These are phyloP conservation scores for Pestalotiopsis sp. DNA, from an alignment of 2,329 filamentous ascomycete genomes.

Conservation along the genomic window DNA sequence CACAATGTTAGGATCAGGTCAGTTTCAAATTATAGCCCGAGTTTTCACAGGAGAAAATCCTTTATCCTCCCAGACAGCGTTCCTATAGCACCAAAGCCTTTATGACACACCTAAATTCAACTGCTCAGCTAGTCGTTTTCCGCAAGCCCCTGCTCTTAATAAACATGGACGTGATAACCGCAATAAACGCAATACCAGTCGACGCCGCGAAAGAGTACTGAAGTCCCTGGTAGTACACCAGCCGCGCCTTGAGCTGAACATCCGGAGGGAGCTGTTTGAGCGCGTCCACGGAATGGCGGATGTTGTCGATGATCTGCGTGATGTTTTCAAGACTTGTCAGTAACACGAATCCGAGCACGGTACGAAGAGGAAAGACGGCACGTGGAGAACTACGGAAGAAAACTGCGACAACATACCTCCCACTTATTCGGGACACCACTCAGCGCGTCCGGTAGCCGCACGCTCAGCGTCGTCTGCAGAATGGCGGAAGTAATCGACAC, in stretches of 20 bases:
- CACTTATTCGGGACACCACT: slow-evolving; percentile 59
- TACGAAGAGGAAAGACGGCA: too few species aligned
- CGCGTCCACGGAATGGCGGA: slow-evolving; percentile 62
- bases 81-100: not conserved
- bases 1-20: too few species aligned
- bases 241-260: slow-evolving; percentile 56
- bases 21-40: too few species aligned
- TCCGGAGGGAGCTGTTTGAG: slow-evolving; percentile 58
- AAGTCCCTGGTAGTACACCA: slow-evolving; percentile 64
- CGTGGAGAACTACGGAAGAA: too few species aligned
- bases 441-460: slow-evolving; percentile 55
- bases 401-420: slow-evolving; percentile 47
- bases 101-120: not conserved
- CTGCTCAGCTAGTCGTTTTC: slow-evolving; percentile 26
- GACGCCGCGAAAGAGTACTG: slow-evolving; percentile 59
- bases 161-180: slow-evolving; percentile 50
- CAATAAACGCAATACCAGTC: slow-evolving; percentile 52
- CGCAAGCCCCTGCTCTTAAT: slow-evolving; percentile 37
- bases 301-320: slow-evolving; percentile 60
- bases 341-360: too few species aligned
- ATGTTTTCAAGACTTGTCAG: slow-evolving; percentile 16
- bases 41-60: too few species aligned
- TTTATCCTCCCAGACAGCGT: too few species aligned
- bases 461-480: slow-evolving; percentile 62
- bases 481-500: slow-evolving; percentile 66